Evolutionary conservation across 352 stramenopile genomes (phyloP).

Genomic region (Pelagophyceae sp.): DNA sequence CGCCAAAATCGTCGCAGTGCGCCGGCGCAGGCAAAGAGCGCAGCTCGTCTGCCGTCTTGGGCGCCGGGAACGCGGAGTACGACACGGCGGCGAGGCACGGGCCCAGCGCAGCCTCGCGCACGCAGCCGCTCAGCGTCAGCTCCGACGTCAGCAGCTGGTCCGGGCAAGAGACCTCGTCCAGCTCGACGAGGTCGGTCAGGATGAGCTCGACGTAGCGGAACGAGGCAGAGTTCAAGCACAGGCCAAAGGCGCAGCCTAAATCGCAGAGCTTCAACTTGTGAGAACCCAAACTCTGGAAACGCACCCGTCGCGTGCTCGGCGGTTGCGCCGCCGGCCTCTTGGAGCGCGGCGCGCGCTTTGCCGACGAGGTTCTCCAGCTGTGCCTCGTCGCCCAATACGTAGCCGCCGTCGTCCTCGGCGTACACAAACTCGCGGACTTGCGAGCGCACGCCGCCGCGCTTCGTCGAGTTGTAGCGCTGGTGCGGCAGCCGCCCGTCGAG

Average conservation of each 20-base stretch:
- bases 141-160: slow-evolving; percentile 8
- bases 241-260: slow-evolving; percentile 5
- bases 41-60: neutral
- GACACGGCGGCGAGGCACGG: slow-evolving; percentile 16
- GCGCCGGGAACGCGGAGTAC: neutral
- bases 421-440: neutral
- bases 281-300: neutral
- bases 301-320: neutral
- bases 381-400: neutral
- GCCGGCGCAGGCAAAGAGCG: neutral
- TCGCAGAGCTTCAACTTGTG: neutral
- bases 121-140: slow-evolving; percentile 12
- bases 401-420: neutral
- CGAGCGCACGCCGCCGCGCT: neutral
- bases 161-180: slow-evolving; percentile 17
- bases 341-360: neutral
- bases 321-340: neutral
- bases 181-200: slow-evolving; percentile 8
- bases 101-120: slow-evolving; percentile 2
- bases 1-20: slow-evolving; percentile 16
- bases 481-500: neutral
- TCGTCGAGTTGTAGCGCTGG: slow-evolving; percentile 1
- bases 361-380: neutral
- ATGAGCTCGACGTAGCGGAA: slow-evolving; percentile 23
- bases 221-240: neutral